Evolutionary conservation across 2,329 filamentous ascomycete species (phyloP).

Genomic region (Fusarium circinatum): DNA sequence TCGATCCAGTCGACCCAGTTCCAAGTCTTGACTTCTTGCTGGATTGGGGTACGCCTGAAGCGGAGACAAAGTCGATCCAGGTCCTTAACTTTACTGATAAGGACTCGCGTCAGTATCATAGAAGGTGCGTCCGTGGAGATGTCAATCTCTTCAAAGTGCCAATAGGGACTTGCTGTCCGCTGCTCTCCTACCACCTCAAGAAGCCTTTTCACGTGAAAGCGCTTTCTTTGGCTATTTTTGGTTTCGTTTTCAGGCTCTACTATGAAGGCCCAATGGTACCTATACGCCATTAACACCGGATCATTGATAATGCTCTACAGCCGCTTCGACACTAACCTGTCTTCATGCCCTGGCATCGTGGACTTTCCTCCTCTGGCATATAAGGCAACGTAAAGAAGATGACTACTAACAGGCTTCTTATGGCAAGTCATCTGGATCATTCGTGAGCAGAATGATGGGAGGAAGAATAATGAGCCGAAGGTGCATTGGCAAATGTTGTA

Average conservation of each 20-base stretch:
- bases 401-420: neutral
- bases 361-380: neutral
- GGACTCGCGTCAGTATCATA: neutral
- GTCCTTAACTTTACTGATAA: neutral
- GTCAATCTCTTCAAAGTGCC: neutral
- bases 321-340: neutral
- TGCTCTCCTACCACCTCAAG: neutral
- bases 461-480: accelerated
- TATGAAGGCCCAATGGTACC: neutral
- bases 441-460: neutral
- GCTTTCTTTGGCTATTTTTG: neutral
- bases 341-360: neutral
- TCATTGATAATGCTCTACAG: neutral
- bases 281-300: neutral
- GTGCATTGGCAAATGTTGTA: neutral
- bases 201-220: neutral
- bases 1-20: neutral
- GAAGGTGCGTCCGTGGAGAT: neutral
- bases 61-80: neutral
- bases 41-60: neutral
- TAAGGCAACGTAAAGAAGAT: neutral
- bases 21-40: neutral
- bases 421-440: neutral
- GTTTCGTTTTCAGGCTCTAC: neutral
- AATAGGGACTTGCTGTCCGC: neutral